phyloP scores from a whole-genome alignment of 192 early-diverging fungal species.

The Gonapodya sp. region DNA sequence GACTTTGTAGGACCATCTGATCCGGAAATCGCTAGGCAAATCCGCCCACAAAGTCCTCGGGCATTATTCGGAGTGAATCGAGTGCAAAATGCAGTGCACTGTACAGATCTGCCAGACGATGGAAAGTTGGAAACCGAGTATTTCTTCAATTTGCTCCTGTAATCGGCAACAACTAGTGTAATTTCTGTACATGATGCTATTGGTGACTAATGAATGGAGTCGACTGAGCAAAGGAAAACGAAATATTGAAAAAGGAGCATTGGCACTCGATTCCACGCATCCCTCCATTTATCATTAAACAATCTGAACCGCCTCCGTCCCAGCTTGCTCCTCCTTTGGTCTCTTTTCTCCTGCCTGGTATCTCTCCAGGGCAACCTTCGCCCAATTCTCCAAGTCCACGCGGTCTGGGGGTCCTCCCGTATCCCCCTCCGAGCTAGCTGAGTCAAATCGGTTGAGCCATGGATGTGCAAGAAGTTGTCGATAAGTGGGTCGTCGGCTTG shows the following conservation, averaged over 20 bases:
- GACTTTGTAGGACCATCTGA: conserved; percentile 40
- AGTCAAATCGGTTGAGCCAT: not conserved
- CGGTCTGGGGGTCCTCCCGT: not conserved
- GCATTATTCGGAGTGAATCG: conserved; percentile 39
- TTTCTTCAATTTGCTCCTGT: conserved; percentile 9
- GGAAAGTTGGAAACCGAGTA: conserved; percentile 34
- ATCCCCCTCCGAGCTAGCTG: not conserved
- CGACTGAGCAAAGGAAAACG: no score
- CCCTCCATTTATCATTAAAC: no score
- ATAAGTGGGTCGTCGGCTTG: not conserved
- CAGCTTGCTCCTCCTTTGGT: not conserved
- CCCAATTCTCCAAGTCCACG: not conserved
- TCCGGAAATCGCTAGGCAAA: conserved; percentile 29
- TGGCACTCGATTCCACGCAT: no score
- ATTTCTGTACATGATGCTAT: no score
- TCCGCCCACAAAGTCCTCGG: conserved; percentile 36
- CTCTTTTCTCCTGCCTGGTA: not conserved
- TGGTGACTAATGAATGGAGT: no score
- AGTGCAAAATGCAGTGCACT: conserved; percentile 44
- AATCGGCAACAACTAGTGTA: no score
- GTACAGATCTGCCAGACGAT: conserved; percentile 48
- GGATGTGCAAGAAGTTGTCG: not conserved
- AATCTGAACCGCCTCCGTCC: not conserved
- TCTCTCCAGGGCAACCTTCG: not conserved
- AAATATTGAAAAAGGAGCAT: no score